Percentiles rank a stretch among this genome's conserved stretches.
These are phyloP conservation scores for Rhodomyrtus psidioides DNA, from an alignment of 441 rosid species.

Conservation along the genomic window DNA sequence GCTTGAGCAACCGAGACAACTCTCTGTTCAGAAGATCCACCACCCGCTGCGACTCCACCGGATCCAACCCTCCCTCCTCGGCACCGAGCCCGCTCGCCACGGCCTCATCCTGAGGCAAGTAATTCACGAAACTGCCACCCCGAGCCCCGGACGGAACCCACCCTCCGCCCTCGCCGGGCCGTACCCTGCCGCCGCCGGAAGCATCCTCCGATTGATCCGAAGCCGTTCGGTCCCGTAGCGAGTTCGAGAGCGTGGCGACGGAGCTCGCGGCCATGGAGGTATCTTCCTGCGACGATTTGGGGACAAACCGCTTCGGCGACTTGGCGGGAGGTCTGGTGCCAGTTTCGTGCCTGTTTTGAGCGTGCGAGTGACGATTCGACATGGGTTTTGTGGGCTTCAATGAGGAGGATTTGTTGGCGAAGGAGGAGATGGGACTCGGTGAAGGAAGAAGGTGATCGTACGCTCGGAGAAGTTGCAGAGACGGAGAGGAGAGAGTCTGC, in stretches of 20 bases:
- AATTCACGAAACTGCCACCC: conserved; percentile 56
- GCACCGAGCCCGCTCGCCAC: conserved; percentile 78
- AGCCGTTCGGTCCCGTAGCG: conserved; percentile 52
- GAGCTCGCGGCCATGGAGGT: conserved; percentile 15
- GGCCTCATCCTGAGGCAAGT: conserved; percentile 98
- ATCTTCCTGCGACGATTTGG: conserved; percentile 23
- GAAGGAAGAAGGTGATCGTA: not conserved
- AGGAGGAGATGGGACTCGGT: not conserved
- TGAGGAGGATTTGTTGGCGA: not conserved
- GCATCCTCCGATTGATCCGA: conserved; percentile 13
- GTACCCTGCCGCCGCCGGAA: conserved; percentile 20
- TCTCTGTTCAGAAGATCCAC: conserved; percentile 90
- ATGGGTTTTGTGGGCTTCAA: conserved; percentile 4
- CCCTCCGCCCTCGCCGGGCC: conserved; percentile 36
- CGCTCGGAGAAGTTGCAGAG: not conserved
- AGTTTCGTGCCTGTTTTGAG: conserved; percentile 8
- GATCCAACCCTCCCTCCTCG: conserved; percentile 82
- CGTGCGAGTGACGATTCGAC: conserved; percentile 40
- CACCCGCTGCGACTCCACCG: conserved; percentile 91
- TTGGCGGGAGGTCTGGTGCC: conserved; percentile 20
- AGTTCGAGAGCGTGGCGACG: conserved; percentile 47
- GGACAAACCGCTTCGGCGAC: conserved; percentile 36
- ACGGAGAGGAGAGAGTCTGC: not conserved
- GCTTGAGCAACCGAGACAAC: conserved; percentile 70
- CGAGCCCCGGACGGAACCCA: conserved; percentile 26